A percentile compares a stretch with the other conserved stretches of the same genome.
Evolutionary conservation across 495 filamentous ascomycete species (phyloP).

Genomic region (Aspergillus kassunensis): DNA sequence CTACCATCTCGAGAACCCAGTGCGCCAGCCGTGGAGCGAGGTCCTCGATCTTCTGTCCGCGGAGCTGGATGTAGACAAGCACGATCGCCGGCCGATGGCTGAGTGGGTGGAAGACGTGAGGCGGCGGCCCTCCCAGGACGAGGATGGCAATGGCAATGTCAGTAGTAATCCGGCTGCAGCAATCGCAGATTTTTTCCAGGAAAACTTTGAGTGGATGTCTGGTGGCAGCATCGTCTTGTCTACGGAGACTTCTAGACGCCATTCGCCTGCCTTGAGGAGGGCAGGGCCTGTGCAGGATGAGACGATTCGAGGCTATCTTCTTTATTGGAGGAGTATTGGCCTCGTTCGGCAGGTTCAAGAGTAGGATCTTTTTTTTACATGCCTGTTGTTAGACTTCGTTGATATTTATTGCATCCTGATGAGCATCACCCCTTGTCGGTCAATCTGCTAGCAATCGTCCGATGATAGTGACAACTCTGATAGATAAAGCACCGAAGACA

Average conservation of each 20-base stretch:
- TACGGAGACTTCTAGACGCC: constrained; percentile 32
- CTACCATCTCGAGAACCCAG: constrained; percentile 56
- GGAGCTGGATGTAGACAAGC: constrained; percentile 29
- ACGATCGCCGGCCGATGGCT: constrained; percentile 35
- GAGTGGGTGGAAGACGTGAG: constrained; percentile 44
- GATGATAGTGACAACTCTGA: too few species aligned
- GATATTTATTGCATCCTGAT: too few species aligned
- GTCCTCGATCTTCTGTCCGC: constrained; percentile 37
- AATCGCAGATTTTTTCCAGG: constrained; percentile 48
- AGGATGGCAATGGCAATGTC: too few species aligned
- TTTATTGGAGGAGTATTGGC: constrained; percentile 40
- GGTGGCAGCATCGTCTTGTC: constrained; percentile 50
- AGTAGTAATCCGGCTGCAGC: constrained; percentile 46
- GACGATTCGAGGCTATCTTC: constrained; percentile 36
- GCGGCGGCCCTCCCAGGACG: not conserved
- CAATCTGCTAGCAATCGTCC: too few species aligned
- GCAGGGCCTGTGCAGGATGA: constrained; percentile 37
- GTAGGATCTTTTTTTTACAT: too few species aligned
- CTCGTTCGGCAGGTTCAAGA: too few species aligned
- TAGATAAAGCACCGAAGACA: too few species aligned
- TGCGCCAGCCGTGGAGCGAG: constrained; percentile 44
- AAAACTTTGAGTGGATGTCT: constrained; percentile 46
- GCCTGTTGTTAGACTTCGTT: too few species aligned
- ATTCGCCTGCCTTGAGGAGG: constrained; percentile 35
- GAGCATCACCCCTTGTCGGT: too few species aligned